These are phyloP conservation scores for Breviolum minutum DNA, from an alignment of 73 alveolate genomes.

Conservation along the genomic window DNA sequence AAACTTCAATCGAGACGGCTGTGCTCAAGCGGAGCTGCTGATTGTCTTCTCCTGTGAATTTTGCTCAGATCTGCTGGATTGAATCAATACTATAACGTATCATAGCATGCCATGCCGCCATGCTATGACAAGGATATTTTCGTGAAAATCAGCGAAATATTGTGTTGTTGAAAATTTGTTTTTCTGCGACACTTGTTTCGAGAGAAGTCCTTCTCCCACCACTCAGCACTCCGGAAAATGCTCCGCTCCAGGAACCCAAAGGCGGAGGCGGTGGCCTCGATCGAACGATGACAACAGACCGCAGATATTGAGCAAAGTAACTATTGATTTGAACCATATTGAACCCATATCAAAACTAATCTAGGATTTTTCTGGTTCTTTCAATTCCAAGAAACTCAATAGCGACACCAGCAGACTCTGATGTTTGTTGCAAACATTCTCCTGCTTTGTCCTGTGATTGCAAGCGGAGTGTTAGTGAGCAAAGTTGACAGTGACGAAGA, in stretches of 20 bases:
- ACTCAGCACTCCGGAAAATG: constrained; percentile 62
- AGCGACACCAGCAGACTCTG: too few relatives aligned
- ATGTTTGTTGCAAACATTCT: too few relatives aligned
- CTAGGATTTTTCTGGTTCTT: too few relatives aligned
- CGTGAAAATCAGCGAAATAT: background rate
- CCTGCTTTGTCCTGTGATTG: too few relatives aligned
- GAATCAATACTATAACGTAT: background rate
- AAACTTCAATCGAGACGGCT: background rate
- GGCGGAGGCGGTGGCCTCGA: constrained; percentile 77
- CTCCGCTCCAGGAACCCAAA: constrained; percentile 84
- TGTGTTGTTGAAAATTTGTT: background rate
- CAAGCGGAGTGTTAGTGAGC: too few relatives aligned
- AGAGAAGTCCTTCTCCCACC: constrained; percentile 20
- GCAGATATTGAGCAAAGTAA: background rate
- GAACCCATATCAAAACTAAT: background rate
- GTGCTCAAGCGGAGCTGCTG: constrained; percentile 75
- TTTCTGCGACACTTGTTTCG: background rate
- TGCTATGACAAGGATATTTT: background rate
- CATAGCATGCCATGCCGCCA: background rate
- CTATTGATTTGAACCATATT: background rate
- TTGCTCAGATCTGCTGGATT: background rate
- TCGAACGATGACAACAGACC: background rate
- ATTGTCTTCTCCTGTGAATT: constrained; percentile 20
- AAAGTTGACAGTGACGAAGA: too few relatives aligned
- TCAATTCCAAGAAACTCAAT: too few relatives aligned